A percentile compares a stretch with the other conserved stretches of the same genome.
Evolutionary conservation across 768 basidiomycete species (phyloP).

Genomic region (Austroboletus festivus): DNA sequence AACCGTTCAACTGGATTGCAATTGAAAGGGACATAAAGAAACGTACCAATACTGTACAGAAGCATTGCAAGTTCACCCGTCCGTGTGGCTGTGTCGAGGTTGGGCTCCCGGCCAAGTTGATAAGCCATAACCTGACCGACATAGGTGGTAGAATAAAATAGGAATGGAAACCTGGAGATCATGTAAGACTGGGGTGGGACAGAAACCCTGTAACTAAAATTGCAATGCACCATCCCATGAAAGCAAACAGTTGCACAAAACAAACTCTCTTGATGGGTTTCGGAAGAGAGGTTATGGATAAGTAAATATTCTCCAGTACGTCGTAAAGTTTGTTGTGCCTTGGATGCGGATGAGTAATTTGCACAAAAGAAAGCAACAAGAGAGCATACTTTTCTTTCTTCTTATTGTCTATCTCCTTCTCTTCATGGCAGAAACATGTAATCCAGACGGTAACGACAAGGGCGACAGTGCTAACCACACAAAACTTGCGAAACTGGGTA

Average conservation of each 20-base stretch:
- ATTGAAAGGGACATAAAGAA: not conserved
- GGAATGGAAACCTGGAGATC: constrained; percentile 78
- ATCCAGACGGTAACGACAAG: constrained; percentile 81
- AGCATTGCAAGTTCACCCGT: constrained; percentile 88
- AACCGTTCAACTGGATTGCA: not conserved
- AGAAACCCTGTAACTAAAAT: not conserved
- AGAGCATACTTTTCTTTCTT: constrained; percentile 40
- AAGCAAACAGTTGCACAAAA: constrained; percentile 90
- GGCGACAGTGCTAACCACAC: constrained; percentile 76
- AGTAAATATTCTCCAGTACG: constrained; percentile 74
- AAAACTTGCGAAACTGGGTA: constrained; percentile 94
- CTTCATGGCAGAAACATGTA: constrained; percentile 84
- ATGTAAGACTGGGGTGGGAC: constrained; percentile 10
- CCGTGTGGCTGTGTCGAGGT: constrained; percentile 79
- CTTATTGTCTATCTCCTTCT: constrained; percentile 58
- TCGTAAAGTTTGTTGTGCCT: constrained; percentile 59
- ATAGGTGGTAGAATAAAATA: constrained; percentile 93
- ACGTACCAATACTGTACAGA: constrained; percentile 79
- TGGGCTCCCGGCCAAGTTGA: constrained; percentile 69
- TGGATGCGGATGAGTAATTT: constrained; percentile 1
- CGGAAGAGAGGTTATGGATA: constrained; percentile 71
- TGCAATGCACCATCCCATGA: constrained; percentile 83
- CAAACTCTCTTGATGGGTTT: constrained; percentile 85
- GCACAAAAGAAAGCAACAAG: constrained; percentile 2
- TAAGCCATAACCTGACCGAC: constrained; percentile 92